Base-by-base conservation (phyloP, 768 basidiomycete species). In the Auricularia auricula-judae region DNA sequence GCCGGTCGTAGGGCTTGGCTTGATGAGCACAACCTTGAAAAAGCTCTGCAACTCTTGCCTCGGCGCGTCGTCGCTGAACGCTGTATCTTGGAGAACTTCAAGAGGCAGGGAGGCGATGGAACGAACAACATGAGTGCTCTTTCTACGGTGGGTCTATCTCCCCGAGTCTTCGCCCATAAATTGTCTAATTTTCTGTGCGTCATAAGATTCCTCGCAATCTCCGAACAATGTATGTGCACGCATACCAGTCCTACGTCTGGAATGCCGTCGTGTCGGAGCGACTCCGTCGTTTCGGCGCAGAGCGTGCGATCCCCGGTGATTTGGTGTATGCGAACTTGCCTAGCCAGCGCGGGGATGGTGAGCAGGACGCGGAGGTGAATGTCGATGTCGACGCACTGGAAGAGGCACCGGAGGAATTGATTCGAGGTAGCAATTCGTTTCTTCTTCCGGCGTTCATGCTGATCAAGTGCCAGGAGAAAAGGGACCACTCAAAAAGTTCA, bases 201-300 rank as follows among this genome's bases (percentile, higher is more conserved):
- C 29, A 29, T 51, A 68, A 98, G 96, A 98, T 99, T 68, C 97
- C 97, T 14, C 83, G 89, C 64, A 98, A 96, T 71, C 83, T 99
- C 65, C 84, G 97, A 62, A 77, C 97, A 68, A 98, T 99, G 91
- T 99, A 98, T 73, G 86, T 98, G 63, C 97, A 99, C 74, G 95
- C 95, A 36, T 99, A 98, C 73, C 97, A 99, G 74, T 95, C 92
- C 16, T 99, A 98, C 70, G 87, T 98, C 39, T 99, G 96, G 96
- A 99, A 99, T 75, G 86, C 93, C 59, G 87, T 98, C 64, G 92
- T 95, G 47, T 98, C 95, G 3, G 93, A 98, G 75, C 88, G 97
- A 12, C 86, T 98, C 70, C 86, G 84, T 65, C 79, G 81, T 60
- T 86, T 86, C 70, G 93, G 95, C 36, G 77, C 82, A 62, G 82